Evolutionary conservation across 306 rosid species (phyloP).

Genomic region (Purshia tridentata): DNA sequence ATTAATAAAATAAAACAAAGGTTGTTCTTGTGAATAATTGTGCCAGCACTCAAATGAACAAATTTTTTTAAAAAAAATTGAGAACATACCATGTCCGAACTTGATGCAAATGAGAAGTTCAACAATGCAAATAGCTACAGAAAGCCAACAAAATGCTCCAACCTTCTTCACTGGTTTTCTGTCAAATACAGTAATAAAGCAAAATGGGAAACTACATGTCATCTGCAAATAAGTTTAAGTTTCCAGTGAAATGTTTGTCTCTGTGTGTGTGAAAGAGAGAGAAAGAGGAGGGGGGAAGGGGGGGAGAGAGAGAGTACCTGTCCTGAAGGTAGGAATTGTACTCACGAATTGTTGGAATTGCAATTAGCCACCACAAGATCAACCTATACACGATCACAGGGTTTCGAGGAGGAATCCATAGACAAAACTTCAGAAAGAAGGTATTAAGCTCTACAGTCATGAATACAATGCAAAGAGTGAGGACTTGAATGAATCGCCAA

Average conservation of each 20-base stretch:
- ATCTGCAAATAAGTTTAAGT: neutral
- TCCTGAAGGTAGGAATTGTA: constrained; percentile 97
- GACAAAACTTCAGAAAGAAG: constrained; percentile 90
- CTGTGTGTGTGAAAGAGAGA: neutral
- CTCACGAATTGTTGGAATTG: constrained; percentile 96
- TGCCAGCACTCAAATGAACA: neutral
- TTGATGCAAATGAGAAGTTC: constrained; percentile 98
- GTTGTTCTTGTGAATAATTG: neutral
- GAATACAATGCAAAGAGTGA: constrained; percentile 78
- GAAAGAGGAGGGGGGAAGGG: neutral
- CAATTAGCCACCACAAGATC: constrained; percentile 97
- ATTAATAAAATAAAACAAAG: neutral
- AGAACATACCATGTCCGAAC: constrained; percentile 77
- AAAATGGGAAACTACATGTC: neutral
- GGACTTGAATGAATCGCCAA: constrained; percentile 95
- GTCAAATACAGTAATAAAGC: constrained; percentile 21
- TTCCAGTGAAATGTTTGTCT: neutral
- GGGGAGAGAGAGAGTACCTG: constrained; percentile 57
- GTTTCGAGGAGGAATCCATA: constrained; percentile 95
- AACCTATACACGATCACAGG: constrained; percentile 84
- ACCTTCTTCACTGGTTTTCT: constrained; percentile 93
- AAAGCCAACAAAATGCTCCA: constrained; percentile 98
- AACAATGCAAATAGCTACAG: constrained; percentile 89
- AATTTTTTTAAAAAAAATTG: neutral
- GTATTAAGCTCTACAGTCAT: constrained; percentile 97